A percentile compares a stretch with the other conserved stretches of the same genome.
Conservation (phyloP, 768 basidiomycete species). For the Rhizopogon vulgaris region DNA sequence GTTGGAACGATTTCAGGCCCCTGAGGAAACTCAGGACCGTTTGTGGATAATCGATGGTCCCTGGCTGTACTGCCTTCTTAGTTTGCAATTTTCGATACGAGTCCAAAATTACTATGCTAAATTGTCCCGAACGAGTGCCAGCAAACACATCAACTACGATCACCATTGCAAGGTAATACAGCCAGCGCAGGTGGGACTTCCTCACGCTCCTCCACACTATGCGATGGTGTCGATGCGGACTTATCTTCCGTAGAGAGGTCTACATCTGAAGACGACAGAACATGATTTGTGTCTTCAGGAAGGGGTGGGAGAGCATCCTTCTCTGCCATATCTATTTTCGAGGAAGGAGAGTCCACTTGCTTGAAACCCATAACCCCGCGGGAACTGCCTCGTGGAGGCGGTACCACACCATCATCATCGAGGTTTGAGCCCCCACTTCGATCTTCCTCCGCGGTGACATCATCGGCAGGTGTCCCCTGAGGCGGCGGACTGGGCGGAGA, state of each 20-base stretch:
- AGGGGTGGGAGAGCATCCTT: not conserved
- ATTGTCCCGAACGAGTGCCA: not conserved
- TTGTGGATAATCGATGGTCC: too few relatives aligned
- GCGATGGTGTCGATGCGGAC: not conserved
- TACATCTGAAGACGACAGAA: not conserved
- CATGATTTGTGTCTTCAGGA: not conserved
- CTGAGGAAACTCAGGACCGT: too few relatives aligned
- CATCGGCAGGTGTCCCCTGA: slow-evolving; percentile 7
- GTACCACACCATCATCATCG: slow-evolving; percentile 16
- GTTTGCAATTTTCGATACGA: not conserved
- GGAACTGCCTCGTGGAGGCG: slow-evolving; percentile 18
- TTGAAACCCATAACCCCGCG: slow-evolving; percentile 2
- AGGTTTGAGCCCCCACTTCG: slow-evolving; percentile 5
- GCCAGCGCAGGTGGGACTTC: not conserved
- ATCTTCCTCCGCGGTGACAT: slow-evolving; percentile 7
- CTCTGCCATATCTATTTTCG: not conserved
- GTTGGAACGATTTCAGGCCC: too few relatives aligned
- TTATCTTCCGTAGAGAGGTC: not conserved
- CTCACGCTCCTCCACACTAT: not conserved
- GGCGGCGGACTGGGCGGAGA: slow-evolving; percentile 14
- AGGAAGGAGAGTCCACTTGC: slow-evolving; percentile 3
- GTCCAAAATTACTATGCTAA: not conserved
- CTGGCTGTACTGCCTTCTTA: not conserved
- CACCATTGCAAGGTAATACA: not conserved
- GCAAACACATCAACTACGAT: not conserved